These are phyloP conservation scores for Chiua virens DNA, from an alignment of 768 basidiomycete species.

Conservation along the genomic window DNA sequence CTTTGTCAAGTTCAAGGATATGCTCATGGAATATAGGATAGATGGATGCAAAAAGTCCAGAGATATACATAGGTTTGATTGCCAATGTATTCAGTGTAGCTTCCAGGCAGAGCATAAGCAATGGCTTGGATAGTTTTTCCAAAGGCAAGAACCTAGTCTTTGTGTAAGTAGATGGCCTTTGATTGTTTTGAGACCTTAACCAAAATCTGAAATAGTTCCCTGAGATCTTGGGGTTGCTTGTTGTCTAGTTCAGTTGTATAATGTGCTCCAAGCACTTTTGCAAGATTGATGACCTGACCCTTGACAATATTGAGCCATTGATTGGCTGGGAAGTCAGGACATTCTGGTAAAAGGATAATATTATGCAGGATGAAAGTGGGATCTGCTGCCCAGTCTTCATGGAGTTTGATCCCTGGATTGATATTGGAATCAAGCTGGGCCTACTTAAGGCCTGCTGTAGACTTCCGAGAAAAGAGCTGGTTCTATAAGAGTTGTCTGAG, in stretches of 20 bases:
- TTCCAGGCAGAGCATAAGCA: constrained; percentile 27
- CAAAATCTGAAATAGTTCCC: constrained; percentile 3
- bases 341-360: neutral
- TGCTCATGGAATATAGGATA: constrained; percentile 1
- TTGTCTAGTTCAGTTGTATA: neutral
- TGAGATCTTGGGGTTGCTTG: constrained; percentile 4
- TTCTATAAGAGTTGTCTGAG: too few species aligned
- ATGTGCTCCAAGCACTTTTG: constrained; percentile 3
- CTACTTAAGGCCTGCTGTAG: too few species aligned
- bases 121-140: neutral
- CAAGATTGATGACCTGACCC: neutral
- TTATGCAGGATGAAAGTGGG: neutral
- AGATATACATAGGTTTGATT: constrained; percentile 14
- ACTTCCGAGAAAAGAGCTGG: too few species aligned
- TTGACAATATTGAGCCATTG: constrained; percentile 14
- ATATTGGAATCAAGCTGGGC: too few species aligned
- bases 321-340: neutral
- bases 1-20: constrained; percentile 35
- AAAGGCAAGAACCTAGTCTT: constrained; percentile 3
- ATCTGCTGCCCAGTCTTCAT: neutral
- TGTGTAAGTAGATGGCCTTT: neutral
- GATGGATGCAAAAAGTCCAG: constrained; percentile 19
- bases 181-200: neutral
- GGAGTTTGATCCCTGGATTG: too few species aligned
- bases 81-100: constrained; percentile 21